These are phyloP conservation scores for Globisporangium ultimum DNA, from an alignment of 352 stramenopile genomes.

Conservation along the genomic window DNA sequence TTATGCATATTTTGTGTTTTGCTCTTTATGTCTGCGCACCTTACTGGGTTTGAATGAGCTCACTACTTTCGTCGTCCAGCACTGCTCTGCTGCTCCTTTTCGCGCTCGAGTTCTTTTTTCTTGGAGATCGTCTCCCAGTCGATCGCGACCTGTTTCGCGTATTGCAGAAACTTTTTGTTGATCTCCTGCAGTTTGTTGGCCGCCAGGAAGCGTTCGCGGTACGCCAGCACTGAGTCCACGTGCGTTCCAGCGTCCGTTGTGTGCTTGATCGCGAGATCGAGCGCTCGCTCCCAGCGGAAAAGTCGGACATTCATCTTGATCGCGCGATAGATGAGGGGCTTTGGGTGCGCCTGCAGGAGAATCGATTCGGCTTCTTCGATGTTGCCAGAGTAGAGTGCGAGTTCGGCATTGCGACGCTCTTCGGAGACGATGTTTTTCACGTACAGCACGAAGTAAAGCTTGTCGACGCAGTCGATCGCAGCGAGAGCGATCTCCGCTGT, in stretches of 20 bases:
- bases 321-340: slow-evolving; percentile 87
- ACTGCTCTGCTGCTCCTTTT: slow-evolving; percentile 60
- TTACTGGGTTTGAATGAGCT: neutral
- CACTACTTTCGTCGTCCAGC: slow-evolving; percentile 53
- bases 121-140: slow-evolving; percentile 88
- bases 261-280: slow-evolving; percentile 89
- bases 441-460: slow-evolving; percentile 91
- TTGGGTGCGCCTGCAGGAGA: slow-evolving; percentile 86
- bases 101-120: slow-evolving; percentile 88
- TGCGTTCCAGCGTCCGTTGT: slow-evolving; percentile 80
- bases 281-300: slow-evolving; percentile 86
- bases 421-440: slow-evolving; percentile 83
- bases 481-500: slow-evolving; percentile 91
- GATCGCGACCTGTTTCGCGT: slow-evolving; percentile 79
- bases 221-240: slow-evolving; percentile 88
- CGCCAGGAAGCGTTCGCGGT: slow-evolving; percentile 85
- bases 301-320: slow-evolving; percentile 93
- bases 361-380: slow-evolving; percentile 92
- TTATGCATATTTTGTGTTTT: slow-evolving; percentile 10
- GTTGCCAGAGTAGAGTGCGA: slow-evolving; percentile 80
- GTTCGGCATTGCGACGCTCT: slow-evolving; percentile 85
- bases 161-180: slow-evolving; percentile 87
- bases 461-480: slow-evolving; percentile 90
- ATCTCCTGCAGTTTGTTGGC: slow-evolving; percentile 86
- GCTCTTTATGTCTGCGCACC: neutral